Evolutionary conservation across 169 alveolate genomes (phyloP).

Genomic region (Eimeria sp.): DNA sequence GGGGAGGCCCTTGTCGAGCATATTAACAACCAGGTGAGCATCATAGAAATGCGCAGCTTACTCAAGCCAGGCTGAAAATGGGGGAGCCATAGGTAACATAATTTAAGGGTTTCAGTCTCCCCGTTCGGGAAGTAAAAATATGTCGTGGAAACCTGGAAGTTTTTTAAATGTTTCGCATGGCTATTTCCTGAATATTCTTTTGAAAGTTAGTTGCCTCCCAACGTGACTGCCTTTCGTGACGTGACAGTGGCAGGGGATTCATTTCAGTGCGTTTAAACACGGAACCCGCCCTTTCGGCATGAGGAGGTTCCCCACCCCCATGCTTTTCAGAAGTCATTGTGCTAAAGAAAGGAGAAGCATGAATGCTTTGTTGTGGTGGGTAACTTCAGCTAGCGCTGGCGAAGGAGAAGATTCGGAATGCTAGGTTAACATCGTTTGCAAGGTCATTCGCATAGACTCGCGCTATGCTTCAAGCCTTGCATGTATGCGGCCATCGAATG

Average conservation of each 20-base stretch:
- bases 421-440: constrained; percentile 79
- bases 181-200: neutral
- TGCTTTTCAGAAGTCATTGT: neutral
- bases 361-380: neutral
- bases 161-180: neutral
- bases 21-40: constrained; percentile 74
- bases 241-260: neutral
- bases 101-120: neutral
- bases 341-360: neutral
- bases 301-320: too few species aligned
- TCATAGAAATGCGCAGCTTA: too few species aligned
- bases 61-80: neutral
- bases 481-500: neutral
- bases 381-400: constrained; percentile 51
- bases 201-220: neutral
- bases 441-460: constrained; percentile 44
- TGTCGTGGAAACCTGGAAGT: neutral
- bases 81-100: neutral
- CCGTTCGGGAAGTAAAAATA: neutral
- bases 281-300: too few species aligned
- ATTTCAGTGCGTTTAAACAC: neutral
- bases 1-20: constrained; percentile 62
- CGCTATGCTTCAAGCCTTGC: neutral
- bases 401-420: constrained; percentile 72
- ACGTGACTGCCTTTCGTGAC: neutral